phyloP scores from a whole-genome alignment of 345 rosid species.

The Tarenaya hassleriana region DNA sequence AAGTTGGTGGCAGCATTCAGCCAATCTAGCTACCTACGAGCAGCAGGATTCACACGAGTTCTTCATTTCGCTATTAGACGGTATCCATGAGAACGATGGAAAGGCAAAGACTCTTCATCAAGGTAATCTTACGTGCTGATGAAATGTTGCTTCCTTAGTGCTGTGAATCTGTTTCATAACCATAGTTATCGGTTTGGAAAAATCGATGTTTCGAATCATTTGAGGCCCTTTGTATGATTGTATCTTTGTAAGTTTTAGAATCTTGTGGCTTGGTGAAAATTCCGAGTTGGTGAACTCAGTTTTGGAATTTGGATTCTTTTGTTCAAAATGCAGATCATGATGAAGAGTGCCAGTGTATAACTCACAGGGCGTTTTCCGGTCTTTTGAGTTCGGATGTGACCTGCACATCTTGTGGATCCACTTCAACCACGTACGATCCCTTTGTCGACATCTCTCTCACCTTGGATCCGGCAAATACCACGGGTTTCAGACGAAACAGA shows the following conservation, averaged over 20 bases:
- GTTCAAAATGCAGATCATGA: constrained; percentile 46
- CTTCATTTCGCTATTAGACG: constrained; percentile 78
- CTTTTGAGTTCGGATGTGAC: constrained; percentile 84
- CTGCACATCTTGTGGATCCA: constrained; percentile 77
- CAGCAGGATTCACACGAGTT: constrained; percentile 98
- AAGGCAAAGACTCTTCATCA: constrained; percentile 37
- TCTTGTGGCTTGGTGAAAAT: constrained; percentile 1
- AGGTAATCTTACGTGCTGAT: constrained; percentile 30
- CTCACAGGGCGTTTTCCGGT: constrained; percentile 88
- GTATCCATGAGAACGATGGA: constrained; percentile 79
- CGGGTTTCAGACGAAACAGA: constrained; percentile 26
- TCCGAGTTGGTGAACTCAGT: neutral
- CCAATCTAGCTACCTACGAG: constrained; percentile 69
- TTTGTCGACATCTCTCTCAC: constrained; percentile 87
- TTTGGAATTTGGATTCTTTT: constrained; percentile 18
- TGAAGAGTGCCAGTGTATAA: constrained; percentile 80
- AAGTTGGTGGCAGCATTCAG: constrained; percentile 98
- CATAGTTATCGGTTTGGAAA: too few relatives aligned
- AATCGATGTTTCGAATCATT: too few relatives aligned
- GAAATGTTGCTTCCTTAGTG: too few relatives aligned
- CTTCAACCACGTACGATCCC: constrained; percentile 87
- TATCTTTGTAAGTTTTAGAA: too few relatives aligned
- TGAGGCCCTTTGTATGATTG: too few relatives aligned
- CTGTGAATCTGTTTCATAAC: too few relatives aligned
- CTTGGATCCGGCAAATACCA: constrained; percentile 40